Evolutionary conservation across 2,329 filamentous ascomycete genomes (phyloP), one percentile per base, ranked within the genome.

Genomic region (Colletotrichum incanum): DNA sequence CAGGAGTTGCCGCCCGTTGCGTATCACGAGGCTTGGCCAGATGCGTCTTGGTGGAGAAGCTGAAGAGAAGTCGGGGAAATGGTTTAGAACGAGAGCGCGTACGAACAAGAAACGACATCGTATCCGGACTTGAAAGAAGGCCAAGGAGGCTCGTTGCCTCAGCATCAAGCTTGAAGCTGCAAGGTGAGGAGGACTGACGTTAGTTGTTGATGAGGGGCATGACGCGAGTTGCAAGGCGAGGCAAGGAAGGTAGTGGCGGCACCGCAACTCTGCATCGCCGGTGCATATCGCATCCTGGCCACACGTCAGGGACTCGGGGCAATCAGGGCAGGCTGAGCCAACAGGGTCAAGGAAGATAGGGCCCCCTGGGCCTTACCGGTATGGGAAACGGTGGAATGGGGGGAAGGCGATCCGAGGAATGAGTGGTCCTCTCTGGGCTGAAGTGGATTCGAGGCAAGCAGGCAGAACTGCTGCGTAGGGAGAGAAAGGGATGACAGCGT

Each of bases 101-200:
- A 41, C 45, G 41, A 63, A 59, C 50, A 50, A 68, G 68, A 52
- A n/a, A 31, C 34, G n/a, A 58, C 41, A 26, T 67, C 49, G 56
- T 71, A 62, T 68, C 68, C 68, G 68, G 47, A 67, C 41, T 49
- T 23, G 39, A 16, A n/a, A 45, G 11, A 16, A 65, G 31, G 43
- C n/a, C 55, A 49, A 47, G 39, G n/a, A 34, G 31, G 58, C 37
- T 63, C 39, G 37, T 45, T 66, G 67, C n/a, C 41, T 61, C 43
- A 31, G 47, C 49, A 67, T 43, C 31, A 34, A 55, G 37, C 37
- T 28, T n/a, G 9, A 20, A n/a, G 34, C 69, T 69, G 69, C 69
- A 69, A 64, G 65, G 69, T 72, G 65, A 69, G 52, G 58, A 69
- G 45, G n/a, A 64, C 56, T 69, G 69, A 64, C 65, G 69, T 72